These are phyloP conservation scores for Lyophyllum semitale DNA, from an alignment of 768 basidiomycete species.

Conservation along the genomic window DNA sequence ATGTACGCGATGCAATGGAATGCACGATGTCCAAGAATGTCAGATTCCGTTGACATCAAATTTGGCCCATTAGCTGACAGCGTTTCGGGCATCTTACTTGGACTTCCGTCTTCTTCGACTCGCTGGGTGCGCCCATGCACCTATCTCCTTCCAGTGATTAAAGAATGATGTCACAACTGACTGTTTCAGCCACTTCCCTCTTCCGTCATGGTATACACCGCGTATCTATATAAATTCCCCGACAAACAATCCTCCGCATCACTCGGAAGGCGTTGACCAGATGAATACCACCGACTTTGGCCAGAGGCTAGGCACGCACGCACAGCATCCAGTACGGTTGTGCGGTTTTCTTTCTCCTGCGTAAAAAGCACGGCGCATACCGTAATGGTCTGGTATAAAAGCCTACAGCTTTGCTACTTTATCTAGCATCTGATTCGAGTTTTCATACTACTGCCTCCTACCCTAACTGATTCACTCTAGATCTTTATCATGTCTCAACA, in stretches of 20 bases:
- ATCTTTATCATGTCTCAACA: conserved; percentile 19
- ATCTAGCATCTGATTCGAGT: not conserved
- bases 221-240: not conserved
- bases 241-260: not conserved
- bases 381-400: not conserved
- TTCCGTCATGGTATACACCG: not conserved
- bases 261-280: not conserved
- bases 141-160: not conserved
- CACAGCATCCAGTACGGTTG: not conserved
- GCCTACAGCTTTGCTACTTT: not conserved
- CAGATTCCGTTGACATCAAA: not conserved
- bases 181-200: not conserved
- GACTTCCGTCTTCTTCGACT: not conserved
- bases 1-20: not conserved
- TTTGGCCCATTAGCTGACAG: not conserved
- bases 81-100: not conserved
- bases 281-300: not conserved
- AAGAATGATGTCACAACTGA: not conserved
- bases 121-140: not conserved
- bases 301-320: not conserved
- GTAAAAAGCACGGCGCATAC: not conserved
- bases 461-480: not conserved
- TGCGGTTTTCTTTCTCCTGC: not conserved
- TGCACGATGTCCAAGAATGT: not conserved
- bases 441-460: not conserved